Evolutionary conservation across 768 basidiomycete species (phyloP).

Genomic region (Boletus pseudopeckii): DNA sequence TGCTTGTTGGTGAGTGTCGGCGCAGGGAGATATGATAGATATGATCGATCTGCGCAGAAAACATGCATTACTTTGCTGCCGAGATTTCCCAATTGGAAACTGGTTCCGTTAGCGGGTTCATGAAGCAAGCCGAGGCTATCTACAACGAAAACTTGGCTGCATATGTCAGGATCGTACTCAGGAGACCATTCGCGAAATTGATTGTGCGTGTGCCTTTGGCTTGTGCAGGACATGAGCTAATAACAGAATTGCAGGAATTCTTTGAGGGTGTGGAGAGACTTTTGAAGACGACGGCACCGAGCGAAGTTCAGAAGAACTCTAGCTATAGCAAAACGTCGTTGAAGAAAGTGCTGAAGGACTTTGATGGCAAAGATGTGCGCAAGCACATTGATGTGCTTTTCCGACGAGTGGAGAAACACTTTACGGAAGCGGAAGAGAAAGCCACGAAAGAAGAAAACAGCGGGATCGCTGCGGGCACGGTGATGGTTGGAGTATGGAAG

Average conservation of each 20-base stretch:
- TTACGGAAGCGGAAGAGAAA: constrained; percentile 76
- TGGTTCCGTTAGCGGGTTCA: constrained; percentile 57
- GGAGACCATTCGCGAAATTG: constrained; percentile 82
- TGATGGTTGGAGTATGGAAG: constrained; percentile 85
- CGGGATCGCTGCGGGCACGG: constrained; percentile 54
- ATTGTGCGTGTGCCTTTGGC: constrained; percentile 53
- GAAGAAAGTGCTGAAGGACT: constrained; percentile 86
- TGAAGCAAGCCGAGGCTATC: constrained; percentile 70
- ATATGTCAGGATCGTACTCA: constrained; percentile 83
- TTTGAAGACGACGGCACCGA: constrained; percentile 71
- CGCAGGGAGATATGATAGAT: neutral
- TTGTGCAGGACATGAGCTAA: constrained; percentile 1
- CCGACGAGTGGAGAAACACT: constrained; percentile 95
- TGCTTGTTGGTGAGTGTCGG: constrained; percentile 77
- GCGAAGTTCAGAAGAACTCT: constrained; percentile 70
- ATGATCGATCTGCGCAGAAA: constrained; percentile 54
- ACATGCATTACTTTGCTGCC: constrained; percentile 91
- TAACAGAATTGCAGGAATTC: constrained; percentile 63
- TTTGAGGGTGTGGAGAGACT: constrained; percentile 92
- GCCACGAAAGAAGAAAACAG: constrained; percentile 52
- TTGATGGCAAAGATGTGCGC: constrained; percentile 81
- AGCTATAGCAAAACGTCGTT: constrained; percentile 73
- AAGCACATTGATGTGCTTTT: constrained; percentile 84
- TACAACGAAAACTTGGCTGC: constrained; percentile 87
- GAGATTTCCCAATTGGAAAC: constrained; percentile 74